Conservation (phyloP, 2,329 filamentous ascomycete genomes). For the Chaetomium strumarium region DNA sequence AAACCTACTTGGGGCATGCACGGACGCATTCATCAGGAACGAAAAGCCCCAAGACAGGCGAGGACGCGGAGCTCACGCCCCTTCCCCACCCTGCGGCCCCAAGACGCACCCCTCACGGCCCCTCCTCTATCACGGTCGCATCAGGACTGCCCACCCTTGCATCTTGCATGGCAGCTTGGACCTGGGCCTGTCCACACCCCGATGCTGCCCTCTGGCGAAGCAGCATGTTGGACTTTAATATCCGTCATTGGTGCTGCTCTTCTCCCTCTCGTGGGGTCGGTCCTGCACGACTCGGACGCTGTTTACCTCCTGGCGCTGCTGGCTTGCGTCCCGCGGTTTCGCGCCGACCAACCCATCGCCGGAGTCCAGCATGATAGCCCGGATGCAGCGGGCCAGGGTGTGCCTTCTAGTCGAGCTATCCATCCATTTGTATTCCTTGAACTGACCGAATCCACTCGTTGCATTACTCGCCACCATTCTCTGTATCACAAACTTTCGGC, state of each 20-base stretch:
- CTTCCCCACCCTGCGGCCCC: conserved; percentile 22
- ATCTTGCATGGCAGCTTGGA: conserved; percentile 21
- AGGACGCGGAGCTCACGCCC: conserved; percentile 20
- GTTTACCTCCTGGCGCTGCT: conserved; percentile 15
- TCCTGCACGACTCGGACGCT: conserved; percentile 12
- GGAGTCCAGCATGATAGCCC: conserved; percentile 28
- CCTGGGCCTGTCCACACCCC: neutral
- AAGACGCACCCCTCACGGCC: conserved; percentile 20
- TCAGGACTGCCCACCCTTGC: conserved; percentile 25
- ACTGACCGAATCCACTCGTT: conserved; percentile 21
- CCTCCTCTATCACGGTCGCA: conserved; percentile 26
- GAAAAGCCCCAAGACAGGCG: conserved; percentile 13
- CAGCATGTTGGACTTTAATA: conserved; percentile 23
- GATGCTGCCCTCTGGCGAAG: conserved; percentile 9
- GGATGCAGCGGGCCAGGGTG: conserved; percentile 28
- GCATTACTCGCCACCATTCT: neutral
- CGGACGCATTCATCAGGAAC: conserved; percentile 7
- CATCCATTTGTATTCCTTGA: conserved; percentile 23
- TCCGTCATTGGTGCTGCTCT: conserved; percentile 23
- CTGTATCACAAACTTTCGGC: neutral
- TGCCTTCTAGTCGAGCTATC: conserved; percentile 18
- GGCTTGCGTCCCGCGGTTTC: conserved; percentile 16
- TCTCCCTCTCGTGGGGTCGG: conserved; percentile 6
- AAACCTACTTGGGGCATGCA: neutral
- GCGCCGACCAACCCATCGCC: conserved; percentile 28